A percentile compares a stretch with the other conserved stretches of the same genome.
Conservation (phyloP, 2,329 filamentous ascomycete species). For the Pseudocercospora eumusae region DNA sequence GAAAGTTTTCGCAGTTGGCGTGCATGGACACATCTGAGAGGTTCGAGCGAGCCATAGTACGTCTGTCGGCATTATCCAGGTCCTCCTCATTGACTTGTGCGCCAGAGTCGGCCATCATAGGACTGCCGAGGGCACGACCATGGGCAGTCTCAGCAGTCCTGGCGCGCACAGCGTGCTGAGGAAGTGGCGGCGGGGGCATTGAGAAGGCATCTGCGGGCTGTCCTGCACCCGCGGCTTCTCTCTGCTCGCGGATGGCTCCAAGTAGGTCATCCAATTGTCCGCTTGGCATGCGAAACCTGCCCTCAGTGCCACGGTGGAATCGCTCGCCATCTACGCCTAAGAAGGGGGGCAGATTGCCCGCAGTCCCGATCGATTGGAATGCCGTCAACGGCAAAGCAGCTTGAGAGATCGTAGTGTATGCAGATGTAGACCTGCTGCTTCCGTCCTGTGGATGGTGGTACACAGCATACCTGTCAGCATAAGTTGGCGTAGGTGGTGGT, state of each 20-base stretch:
- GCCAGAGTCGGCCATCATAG: slow-evolving; percentile 8
- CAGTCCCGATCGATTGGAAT: background rate
- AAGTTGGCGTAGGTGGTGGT: slow-evolving; percentile 28
- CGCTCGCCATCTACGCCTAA: background rate
- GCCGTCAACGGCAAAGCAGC: slow-evolving; percentile 20
- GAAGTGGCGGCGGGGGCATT: slow-evolving; percentile 36
- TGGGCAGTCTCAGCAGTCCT: slow-evolving; percentile 7
- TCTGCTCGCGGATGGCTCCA: slow-evolving; percentile 24
- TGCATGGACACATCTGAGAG: slow-evolving; percentile 42
- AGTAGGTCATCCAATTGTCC: slow-evolving; percentile 36
- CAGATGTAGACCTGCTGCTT: slow-evolving; percentile 29
- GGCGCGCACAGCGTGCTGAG: slow-evolving; percentile 20
- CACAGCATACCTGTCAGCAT: slow-evolving; percentile 1
- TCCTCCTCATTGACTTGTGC: slow-evolving; percentile 14
- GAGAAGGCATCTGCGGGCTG: slow-evolving; percentile 4
- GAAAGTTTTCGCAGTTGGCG: slow-evolving; percentile 34
- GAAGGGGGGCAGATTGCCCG: slow-evolving; percentile 3
- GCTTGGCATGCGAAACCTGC: slow-evolving; percentile 32
- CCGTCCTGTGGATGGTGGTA: slow-evolving; percentile 1
- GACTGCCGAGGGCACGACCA: background rate
- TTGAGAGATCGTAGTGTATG: slow-evolving; percentile 25
- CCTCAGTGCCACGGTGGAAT: background rate
- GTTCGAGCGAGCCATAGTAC: slow-evolving; percentile 27
- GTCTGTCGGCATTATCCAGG: slow-evolving; percentile 16
- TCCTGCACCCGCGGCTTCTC: slow-evolving; percentile 1